A percentile compares a stretch with the other conserved stretches of the same genome.
These are phyloP conservation scores for Malus hybrid DNA, from an alignment of 331 rosid species.

Conservation along the genomic window DNA sequence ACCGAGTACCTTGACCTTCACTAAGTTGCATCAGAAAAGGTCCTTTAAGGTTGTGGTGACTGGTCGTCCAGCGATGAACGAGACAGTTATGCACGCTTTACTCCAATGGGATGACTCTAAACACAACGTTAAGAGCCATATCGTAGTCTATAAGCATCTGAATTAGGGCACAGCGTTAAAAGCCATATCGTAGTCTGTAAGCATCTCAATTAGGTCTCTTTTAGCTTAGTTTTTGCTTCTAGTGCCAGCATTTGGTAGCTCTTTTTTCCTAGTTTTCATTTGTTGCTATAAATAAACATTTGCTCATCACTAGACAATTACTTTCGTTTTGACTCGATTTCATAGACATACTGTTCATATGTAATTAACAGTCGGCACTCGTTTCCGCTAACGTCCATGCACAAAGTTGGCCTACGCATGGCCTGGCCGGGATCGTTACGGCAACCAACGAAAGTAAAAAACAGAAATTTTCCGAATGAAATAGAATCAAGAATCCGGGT, in stretches of 20 bases:
- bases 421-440: background rate
- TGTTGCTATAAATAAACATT: conserved; percentile 5
- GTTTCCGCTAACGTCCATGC: background rate
- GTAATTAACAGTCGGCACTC: background rate
- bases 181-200: conserved; percentile 42
- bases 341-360: background rate
- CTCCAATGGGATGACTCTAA: conserved; percentile 61
- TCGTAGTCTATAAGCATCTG: conserved; percentile 29
- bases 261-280: background rate
- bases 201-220: background rate
- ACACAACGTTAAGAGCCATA: conserved; percentile 53
- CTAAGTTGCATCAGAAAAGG: conserved; percentile 14
- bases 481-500: too few relatives aligned
- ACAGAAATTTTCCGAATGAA: background rate
- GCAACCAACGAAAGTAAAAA: background rate
- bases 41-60: conserved; percentile 52
- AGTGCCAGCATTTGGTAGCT: background rate
- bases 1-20: conserved; percentile 47
- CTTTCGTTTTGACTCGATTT: background rate
- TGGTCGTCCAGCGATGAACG: conserved; percentile 32
- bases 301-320: background rate
- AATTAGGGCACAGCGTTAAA: conserved; percentile 21
- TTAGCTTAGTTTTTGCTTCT: background rate
- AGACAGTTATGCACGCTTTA: conserved; percentile 17
- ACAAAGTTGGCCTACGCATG: background rate